phyloP scores from a whole-genome alignment of 306 rosid species.

The Cucumis cinereus region DNA sequence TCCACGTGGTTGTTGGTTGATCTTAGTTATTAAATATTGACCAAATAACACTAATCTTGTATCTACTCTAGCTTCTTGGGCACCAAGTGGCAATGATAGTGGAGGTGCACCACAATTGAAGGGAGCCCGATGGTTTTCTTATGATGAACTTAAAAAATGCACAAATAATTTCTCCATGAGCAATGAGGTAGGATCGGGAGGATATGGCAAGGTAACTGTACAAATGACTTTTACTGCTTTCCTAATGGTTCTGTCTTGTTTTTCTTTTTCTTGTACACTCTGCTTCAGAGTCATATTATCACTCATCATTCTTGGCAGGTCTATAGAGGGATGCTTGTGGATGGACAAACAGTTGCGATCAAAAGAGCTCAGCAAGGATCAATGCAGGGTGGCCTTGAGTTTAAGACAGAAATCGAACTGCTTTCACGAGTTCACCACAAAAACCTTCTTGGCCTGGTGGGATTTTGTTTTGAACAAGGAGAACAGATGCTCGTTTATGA shows the following conservation, averaged over 20 bases:
- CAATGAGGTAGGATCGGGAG: slow-evolving; percentile 78
- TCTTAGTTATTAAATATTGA: not conserved
- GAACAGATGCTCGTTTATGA: slow-evolving; percentile 92
- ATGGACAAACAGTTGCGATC: slow-evolving; percentile 70
- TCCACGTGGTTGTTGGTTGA: not conserved
- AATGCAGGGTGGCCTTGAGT: slow-evolving; percentile 87
- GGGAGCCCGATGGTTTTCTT: slow-evolving; percentile 97
- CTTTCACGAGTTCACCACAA: slow-evolving; percentile 99
- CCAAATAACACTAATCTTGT: slow-evolving; percentile 8
- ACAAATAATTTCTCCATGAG: slow-evolving; percentile 56
- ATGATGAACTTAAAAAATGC: slow-evolving; percentile 76
- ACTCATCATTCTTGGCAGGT: slow-evolving; percentile 32
- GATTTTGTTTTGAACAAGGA: slow-evolving; percentile 93
- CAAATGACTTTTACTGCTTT: not conserved
- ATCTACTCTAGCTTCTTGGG: slow-evolving; percentile 71
- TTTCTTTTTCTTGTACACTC: not conserved
- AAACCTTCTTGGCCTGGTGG: slow-evolving; percentile 86
- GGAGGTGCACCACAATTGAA: slow-evolving; percentile 94
- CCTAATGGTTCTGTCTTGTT: not conserved
- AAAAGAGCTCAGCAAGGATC: slow-evolving; percentile 98
- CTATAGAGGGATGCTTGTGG: slow-evolving; percentile 60
- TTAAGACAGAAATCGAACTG: slow-evolving; percentile 88
- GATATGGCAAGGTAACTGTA: slow-evolving; percentile 77
- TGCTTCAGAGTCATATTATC: not conserved
- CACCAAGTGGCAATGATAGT: slow-evolving; percentile 79